Conservation (phyloP, 371 early-diverging fungal genomes). For the Chytridiales sp. region DNA sequence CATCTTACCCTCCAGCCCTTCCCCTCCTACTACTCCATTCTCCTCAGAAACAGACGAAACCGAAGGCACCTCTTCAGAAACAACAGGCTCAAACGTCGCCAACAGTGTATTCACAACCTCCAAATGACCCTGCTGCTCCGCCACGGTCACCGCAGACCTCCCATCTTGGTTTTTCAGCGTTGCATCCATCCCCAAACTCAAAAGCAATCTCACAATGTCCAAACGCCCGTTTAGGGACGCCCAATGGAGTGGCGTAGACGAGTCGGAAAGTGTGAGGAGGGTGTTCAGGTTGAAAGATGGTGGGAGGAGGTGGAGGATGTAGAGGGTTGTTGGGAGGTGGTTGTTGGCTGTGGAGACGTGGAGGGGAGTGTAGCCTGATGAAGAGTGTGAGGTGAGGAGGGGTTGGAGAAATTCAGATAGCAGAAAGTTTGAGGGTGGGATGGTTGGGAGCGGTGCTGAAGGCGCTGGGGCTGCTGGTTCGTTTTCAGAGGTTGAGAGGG, state of each 20-base stretch:
- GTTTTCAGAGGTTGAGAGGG: too few species aligned
- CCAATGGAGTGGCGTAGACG: constrained; percentile 86
- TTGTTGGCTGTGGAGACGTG: constrained; percentile 87
- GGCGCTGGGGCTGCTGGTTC: too few species aligned
- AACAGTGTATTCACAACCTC: constrained; percentile 35
- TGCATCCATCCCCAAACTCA: constrained; percentile 33
- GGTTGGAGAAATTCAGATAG: neutral
- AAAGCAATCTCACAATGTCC: constrained; percentile 61
- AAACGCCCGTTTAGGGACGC: constrained; percentile 80
- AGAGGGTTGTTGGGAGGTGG: constrained; percentile 60
- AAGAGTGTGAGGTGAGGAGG: constrained; percentile 11
- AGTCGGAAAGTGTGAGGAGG: constrained; percentile 60
- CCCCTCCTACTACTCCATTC: too few species aligned
- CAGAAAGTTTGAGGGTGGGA: neutral
- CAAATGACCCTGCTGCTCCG: constrained; percentile 37
- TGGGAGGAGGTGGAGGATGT: constrained; percentile 36
- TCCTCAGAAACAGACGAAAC: too few species aligned
- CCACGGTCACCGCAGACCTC: constrained; percentile 36
- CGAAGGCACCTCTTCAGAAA: too few species aligned
- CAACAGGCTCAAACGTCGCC: too few species aligned
- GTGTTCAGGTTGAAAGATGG: constrained; percentile 50
- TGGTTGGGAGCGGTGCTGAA: constrained; percentile 2
- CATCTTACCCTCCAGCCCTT: too few species aligned
- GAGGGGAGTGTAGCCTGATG: constrained; percentile 67
- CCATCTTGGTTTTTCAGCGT: constrained; percentile 36